These are phyloP conservation scores for Pythium folliculosum DNA, from an alignment of 352 stramenopile species.

Conservation along the genomic window DNA sequence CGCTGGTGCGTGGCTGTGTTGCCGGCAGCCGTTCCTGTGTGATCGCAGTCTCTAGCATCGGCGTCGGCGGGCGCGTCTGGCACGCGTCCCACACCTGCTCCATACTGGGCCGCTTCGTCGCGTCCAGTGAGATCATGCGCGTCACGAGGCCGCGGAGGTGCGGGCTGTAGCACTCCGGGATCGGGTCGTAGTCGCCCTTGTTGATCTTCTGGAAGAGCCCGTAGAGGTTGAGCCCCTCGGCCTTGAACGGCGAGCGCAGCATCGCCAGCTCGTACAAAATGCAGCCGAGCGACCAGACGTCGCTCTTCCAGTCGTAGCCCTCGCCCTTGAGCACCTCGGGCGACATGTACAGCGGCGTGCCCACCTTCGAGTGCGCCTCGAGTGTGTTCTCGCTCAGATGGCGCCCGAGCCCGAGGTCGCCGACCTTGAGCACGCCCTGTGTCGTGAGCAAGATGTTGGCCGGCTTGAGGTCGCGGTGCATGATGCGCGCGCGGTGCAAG, in stretches of 20 bases:
- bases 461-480: constrained; percentile 94
- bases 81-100: constrained; percentile 67
- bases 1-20: not conserved
- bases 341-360: constrained; percentile 95
- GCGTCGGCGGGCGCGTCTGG: constrained; percentile 39
- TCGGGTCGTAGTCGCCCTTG: constrained; percentile 77
- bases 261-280: constrained; percentile 96
- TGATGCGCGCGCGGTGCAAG: constrained; percentile 89
- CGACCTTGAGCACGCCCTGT: constrained; percentile 90
- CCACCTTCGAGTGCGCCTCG: constrained; percentile 90
- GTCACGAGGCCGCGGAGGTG: constrained; percentile 56
- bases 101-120: constrained; percentile 60
- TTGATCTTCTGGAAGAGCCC: constrained; percentile 93
- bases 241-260: constrained; percentile 94
- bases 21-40: not conserved
- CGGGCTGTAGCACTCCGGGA: constrained; percentile 65
- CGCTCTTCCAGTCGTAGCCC: constrained; percentile 95
- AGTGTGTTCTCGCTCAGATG: constrained; percentile 82
- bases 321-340: constrained; percentile 92
- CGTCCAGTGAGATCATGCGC: constrained; percentile 71
- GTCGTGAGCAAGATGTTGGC: constrained; percentile 94
- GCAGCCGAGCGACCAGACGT: constrained; percentile 95
- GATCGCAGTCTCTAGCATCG: constrained; percentile 18
- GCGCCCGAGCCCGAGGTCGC: constrained; percentile 75
- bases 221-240: constrained; percentile 89